Evolutionary conservation across 1,284 basidiomycete species (phyloP).

Genomic region (Thelephora terrestris): DNA sequence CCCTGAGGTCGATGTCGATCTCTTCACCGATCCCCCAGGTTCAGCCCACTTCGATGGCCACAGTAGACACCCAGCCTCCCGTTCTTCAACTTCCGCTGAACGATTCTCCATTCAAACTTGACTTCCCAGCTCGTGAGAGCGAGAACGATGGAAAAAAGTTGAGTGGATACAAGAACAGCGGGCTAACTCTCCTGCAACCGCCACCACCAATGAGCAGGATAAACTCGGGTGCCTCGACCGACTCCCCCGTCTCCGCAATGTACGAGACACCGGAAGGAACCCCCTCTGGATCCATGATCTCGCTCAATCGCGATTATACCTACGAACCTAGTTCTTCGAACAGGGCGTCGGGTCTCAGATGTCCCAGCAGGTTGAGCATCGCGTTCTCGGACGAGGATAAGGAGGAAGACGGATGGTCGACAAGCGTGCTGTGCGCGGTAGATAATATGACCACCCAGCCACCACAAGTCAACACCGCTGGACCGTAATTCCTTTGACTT

Average conservation of each 20-base stretch:
- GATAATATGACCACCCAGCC: neutral
- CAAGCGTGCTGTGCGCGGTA: neutral
- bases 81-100: neutral
- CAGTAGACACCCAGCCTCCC: neutral
- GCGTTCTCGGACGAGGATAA: neutral
- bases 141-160: no score
- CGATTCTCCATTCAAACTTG: neutral
- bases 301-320: neutral
- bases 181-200: no score
- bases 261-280: neutral
- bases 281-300: neutral
- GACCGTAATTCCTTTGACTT: no score
- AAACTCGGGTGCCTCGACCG: neutral
- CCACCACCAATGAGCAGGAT: neutral
- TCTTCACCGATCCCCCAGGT: neutral
- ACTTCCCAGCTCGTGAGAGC: neutral
- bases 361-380: neutral
- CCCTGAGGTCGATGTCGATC: constrained; percentile 15
- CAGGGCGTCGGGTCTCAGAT: neutral
- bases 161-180: no score
- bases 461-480: neutral
- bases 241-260: neutral
- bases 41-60: neutral
- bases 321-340: neutral
- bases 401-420: neutral